Base-by-base conservation (phyloP, 345 rosid genomes). In the Populus ilicifolia region DNA sequence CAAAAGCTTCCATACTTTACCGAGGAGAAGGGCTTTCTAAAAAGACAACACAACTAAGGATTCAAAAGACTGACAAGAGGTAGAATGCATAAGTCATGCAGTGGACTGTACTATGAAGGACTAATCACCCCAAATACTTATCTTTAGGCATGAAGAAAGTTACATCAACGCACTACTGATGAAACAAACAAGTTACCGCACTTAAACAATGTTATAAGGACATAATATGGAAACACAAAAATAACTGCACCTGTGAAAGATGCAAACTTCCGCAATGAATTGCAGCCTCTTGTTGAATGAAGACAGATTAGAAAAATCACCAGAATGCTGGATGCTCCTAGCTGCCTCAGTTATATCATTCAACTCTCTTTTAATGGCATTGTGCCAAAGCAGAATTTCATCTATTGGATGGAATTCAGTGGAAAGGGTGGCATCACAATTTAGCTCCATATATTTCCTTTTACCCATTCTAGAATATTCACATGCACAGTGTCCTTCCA, bases 221-320 rank as follows among this genome's bases (percentile, higher is more conserved):
- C 23, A 72, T 14, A 63, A 41, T 29, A 14, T 64, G 62, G 67
- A 29, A 43, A 50, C 21, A 73, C 12, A 35, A 43, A 75, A 44
- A 80, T 77, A 76, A 72, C 59, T 70, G 48, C 54, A 89, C 91
- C 91, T 89, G 80, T 89, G 91, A 70, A 84, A 89, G 69, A 89
- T 89, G 82, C 91, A 89, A 77, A 89, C 85, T 83, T 89, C 89
- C 35, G 91, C 91, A 81, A 89, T 87, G 82, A 89, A 89, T 62
- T 84, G 89, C 75, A 87, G 84, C 86, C 91, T 85, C 78, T 83
- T 79, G 78, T 89, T 89, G 80, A 89, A 85, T 35, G 82, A 73
- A 20, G 89, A 80, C 74, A 89, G 80, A 79, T 87, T 88, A 63
- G 85, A 87, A 80, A 83, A 85, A 72, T 89, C 89, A 71, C 86